These are phyloP conservation scores for Ceratocystis harringtonii DNA, from an alignment of 2,329 filamentous ascomycete species.

Conservation along the genomic window DNA sequence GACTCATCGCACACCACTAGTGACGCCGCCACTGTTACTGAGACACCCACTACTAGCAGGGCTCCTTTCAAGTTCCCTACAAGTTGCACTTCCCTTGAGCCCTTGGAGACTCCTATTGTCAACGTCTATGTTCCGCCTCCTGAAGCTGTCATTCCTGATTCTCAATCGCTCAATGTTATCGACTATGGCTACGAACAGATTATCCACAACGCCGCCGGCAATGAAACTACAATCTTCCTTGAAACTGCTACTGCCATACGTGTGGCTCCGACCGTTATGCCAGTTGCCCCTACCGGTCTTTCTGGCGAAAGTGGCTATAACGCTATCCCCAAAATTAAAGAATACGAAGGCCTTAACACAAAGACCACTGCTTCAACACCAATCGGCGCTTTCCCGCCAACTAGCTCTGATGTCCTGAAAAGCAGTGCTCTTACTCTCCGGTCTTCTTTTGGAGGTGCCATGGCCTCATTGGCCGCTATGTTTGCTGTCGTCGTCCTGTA, in stretches of 20 bases:
- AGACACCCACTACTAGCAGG: not conserved
- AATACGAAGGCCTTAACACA: not conserved
- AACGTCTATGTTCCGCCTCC: constrained; percentile 11
- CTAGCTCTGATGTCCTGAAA: not conserved
- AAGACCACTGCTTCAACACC: not conserved
- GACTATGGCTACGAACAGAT: constrained; percentile 3
- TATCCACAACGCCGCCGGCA: constrained; percentile 2
- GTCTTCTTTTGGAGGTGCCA: not conserved
- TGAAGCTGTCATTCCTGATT: constrained; percentile 3
- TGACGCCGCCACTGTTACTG: not conserved
- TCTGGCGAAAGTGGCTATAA: not conserved
- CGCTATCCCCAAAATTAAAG: not conserved
- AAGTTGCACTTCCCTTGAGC: not conserved
- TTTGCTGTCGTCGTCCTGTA: not conserved
- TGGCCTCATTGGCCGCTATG: not conserved
- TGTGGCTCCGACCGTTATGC: not conserved
- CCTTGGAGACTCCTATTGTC: constrained; percentile 12
- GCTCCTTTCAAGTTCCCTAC: constrained; percentile 13
- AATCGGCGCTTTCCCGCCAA: not conserved
- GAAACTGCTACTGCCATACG: not conserved
- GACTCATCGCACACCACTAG: not conserved
- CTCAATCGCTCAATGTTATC: not conserved
- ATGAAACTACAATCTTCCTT: constrained; percentile 1
- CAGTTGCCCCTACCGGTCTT: not conserved
- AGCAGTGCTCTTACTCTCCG: constrained; percentile 5